Base-by-base conservation (phyloP, 2,329 filamentous ascomycete genomes). In the Aspergillus awamori region DNA sequence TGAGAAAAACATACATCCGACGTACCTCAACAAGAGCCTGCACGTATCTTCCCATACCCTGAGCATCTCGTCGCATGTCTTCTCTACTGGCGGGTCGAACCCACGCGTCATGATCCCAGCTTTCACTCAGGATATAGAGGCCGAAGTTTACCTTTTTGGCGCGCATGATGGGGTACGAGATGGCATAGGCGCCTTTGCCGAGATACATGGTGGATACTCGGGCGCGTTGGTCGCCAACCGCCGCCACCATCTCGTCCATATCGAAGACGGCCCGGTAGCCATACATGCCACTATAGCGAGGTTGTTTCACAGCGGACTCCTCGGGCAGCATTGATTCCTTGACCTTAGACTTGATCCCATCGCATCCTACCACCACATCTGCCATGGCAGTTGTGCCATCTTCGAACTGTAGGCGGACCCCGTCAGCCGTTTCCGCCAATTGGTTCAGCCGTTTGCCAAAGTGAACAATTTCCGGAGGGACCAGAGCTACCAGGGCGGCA, bases 331-430 rank as follows among this genome's bases (percentile, higher is more conserved):
- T 59, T 5, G 64, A 69, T 52, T 72, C 63, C 52, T 72, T 72
- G 0, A 73, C 71, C 22, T 52, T 62, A 0, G 72, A 75, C 28
- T 69, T 65, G 17, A 78, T 75, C 1, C 76, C 76, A 65, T 78
- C 76, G 53, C 73, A 76, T 0, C 76, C 76, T 52, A 78, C 60
- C 8, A 77, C 73, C 0, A 72, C 69, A 58, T 75, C 72, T 0
- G 74, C 74, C 0, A 3, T 20, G 0, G 67, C 72, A 2, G 58
- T 28, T 1, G 63, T 70, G 10, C 74, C 74, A 64, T 78, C 75
- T 22, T 71, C 68, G 58, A 78, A 78, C 2, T 28, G 28, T 53
- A 75, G 48, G 5, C 57, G 8, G 13, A 72, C 59, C 0, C 65
- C 65, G 4, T 65, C 60, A 15, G 70, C 64, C 1, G 22, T 20